A percentile compares a stretch with the other conserved stretches of the same genome.
These are phyloP conservation scores for Chaetomium tenue DNA, from an alignment of 495 filamentous ascomycete genomes.

Conservation along the genomic window DNA sequence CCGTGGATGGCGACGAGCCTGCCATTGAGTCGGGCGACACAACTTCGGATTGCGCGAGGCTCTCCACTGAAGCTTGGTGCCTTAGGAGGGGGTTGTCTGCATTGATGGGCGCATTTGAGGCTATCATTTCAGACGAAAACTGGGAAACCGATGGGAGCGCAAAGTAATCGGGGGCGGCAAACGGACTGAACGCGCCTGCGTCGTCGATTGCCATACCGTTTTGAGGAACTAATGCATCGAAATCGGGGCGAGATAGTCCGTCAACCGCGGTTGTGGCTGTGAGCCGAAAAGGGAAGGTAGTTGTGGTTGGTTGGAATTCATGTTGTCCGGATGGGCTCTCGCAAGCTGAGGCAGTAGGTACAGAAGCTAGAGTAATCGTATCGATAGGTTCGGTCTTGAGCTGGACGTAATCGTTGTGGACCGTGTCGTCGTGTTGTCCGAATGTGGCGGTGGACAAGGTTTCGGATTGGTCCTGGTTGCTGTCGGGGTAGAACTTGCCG, in stretches of 20 bases:
- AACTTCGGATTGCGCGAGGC: constrained; percentile 25
- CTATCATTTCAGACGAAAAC: constrained; percentile 31
- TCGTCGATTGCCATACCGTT: constrained; percentile 18
- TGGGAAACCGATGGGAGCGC: constrained; percentile 20
- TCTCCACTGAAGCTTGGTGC: constrained; percentile 25
- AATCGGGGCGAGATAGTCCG: constrained; percentile 12
- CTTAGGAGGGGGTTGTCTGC: constrained; percentile 14
- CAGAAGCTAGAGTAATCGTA: neutral
- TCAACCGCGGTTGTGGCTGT: constrained; percentile 3
- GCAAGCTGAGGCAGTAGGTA: neutral
- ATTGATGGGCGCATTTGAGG: constrained; percentile 11
- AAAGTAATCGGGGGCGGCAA: constrained; percentile 30
- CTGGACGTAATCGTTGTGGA: constrained; percentile 16
- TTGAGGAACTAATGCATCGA: constrained; percentile 18
- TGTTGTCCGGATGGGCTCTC: constrained; percentile 19
- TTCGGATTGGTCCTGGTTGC: constrained; percentile 34
- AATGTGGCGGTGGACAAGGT: constrained; percentile 42
- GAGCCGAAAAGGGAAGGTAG: constrained; percentile 22
- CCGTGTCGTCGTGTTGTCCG: constrained; percentile 26
- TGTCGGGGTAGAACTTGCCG: constrained; percentile 35
- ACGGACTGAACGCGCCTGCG: constrained; percentile 19
- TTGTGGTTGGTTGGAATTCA: constrained; percentile 12
- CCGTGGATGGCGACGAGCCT: constrained; percentile 25
- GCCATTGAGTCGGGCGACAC: constrained; percentile 35
- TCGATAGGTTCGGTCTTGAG: constrained; percentile 16